Conservation (phyloP, 202 grass and related monocot species). For the Setaria italica region DNA sequence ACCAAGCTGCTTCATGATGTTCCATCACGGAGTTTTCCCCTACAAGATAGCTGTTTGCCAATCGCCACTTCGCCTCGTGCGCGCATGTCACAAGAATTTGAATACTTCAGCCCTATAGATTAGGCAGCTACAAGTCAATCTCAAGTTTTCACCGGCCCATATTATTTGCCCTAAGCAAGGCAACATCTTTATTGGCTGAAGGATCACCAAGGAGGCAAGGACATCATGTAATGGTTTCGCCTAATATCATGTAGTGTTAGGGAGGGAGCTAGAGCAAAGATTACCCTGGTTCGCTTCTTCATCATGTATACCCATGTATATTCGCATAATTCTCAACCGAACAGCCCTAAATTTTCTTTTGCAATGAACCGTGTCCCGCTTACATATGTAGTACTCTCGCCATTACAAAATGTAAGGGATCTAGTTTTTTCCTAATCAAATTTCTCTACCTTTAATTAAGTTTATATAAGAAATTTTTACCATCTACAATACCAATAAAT, state of each 20-base stretch:
- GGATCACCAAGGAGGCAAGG: background rate
- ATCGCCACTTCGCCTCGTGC: background rate
- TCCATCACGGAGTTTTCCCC: background rate
- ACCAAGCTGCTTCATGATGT: background rate
- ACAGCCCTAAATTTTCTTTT: no score
- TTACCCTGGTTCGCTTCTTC: background rate
- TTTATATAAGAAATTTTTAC: no score
- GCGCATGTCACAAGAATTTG: background rate
- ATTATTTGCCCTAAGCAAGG: background rate
- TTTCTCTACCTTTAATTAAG: no score
- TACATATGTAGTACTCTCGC: no score
- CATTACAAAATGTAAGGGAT: no score
- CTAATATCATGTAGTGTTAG: background rate
- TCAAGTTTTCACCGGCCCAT: background rate
- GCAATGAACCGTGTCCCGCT: no score
- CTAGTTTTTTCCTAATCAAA: no score
- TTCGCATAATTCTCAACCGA: background rate
- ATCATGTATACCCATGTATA: background rate
- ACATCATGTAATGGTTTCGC: no score
- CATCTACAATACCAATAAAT: no score
- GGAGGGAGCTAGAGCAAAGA: background rate
- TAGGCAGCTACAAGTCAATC: background rate
- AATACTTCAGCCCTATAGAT: background rate
- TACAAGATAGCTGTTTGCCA: background rate
- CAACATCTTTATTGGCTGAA: background rate